These are phyloP conservation scores for Astrocystis sublimbata DNA, from an alignment of 495 filamentous ascomycete genomes.

Conservation along the genomic window DNA sequence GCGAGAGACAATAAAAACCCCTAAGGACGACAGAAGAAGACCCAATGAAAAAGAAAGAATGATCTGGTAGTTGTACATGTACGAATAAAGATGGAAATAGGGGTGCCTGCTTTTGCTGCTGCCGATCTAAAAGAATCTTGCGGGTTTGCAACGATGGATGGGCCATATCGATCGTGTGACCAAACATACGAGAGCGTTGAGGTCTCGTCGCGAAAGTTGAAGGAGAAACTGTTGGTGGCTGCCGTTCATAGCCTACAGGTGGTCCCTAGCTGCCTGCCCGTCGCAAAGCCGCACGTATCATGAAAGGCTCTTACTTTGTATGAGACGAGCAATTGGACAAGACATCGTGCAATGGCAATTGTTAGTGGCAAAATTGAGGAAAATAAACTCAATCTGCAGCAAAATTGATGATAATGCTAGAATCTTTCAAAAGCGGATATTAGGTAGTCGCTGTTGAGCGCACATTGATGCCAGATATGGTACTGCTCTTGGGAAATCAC, in stretches of 20 bases:
- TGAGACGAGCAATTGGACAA: not conserved
- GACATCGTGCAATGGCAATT: not conserved
- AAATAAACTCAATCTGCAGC: not conserved
- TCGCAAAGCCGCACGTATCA: not conserved
- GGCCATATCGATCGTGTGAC: not conserved
- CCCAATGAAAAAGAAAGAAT: not conserved
- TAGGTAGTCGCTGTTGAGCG: not conserved
- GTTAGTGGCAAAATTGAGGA: not conserved
- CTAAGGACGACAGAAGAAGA: not conserved
- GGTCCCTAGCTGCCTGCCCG: not conserved
- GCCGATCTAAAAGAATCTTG: not conserved
- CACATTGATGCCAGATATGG: not conserved
- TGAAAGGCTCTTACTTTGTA: not conserved
- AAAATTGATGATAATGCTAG: slow-evolving; percentile 2
- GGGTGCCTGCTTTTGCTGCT: not conserved
- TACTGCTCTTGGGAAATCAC: not conserved
- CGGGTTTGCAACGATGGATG: not conserved
- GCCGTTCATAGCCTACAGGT: not conserved
- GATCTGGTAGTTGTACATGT: not conserved
- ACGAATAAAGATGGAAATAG: not conserved
- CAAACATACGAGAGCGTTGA: not conserved
- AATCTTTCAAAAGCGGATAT: not conserved
- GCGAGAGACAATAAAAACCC: no score
- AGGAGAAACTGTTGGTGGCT: not conserved
- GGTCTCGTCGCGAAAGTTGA: not conserved